Percentiles rank a stretch among this genome's conserved stretches.
Conservation (phyloP, 75 land plant species). For the Picea glauca region DNA sequence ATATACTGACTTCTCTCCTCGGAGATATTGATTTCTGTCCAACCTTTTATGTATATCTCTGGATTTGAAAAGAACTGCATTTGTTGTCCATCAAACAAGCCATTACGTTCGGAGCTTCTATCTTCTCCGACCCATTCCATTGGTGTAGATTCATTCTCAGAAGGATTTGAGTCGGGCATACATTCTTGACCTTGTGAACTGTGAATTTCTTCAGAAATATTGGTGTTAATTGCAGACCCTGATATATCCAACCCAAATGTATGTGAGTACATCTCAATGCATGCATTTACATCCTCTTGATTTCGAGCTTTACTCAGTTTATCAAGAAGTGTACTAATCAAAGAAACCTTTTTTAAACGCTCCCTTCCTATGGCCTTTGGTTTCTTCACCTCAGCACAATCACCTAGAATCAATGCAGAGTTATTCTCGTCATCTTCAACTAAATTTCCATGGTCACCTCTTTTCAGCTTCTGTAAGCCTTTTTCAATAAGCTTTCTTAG, state of each 20-base stretch:
- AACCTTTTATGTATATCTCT: slow-evolving; percentile 8
- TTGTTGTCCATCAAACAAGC: not conserved
- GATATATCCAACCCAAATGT: slow-evolving; percentile 18
- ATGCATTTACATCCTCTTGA: slow-evolving; percentile 62
- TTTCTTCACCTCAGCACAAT: slow-evolving; percentile 17
- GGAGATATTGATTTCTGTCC: slow-evolving; percentile 2
- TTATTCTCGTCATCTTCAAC: slow-evolving; percentile 19
- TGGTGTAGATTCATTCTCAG: not conserved
- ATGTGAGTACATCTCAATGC: slow-evolving; percentile 41
- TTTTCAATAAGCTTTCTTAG: slow-evolving; percentile 35
- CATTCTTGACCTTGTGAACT: slow-evolving; percentile 1
- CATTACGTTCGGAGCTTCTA: not conserved
- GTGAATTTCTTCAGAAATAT: slow-evolving; percentile 4
- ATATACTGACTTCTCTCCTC: not conserved
- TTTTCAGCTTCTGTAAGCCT: slow-evolving; percentile 43
- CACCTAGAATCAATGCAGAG: slow-evolving; percentile 15
- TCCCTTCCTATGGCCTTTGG: slow-evolving; percentile 30
- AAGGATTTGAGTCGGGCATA: not conserved
- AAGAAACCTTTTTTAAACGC: slow-evolving; percentile 26
- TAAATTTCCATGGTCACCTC: slow-evolving; percentile 24
- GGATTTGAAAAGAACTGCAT: slow-evolving; percentile 8
- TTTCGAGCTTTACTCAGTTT: slow-evolving; percentile 62
- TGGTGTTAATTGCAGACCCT: slow-evolving; percentile 5
- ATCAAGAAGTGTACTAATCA: slow-evolving; percentile 50
- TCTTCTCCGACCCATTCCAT: slow-evolving; percentile 3